Conservation (phyloP, 2,329 filamentous ascomycete genomes). For the Cladophialophora chaetospira region DNA sequence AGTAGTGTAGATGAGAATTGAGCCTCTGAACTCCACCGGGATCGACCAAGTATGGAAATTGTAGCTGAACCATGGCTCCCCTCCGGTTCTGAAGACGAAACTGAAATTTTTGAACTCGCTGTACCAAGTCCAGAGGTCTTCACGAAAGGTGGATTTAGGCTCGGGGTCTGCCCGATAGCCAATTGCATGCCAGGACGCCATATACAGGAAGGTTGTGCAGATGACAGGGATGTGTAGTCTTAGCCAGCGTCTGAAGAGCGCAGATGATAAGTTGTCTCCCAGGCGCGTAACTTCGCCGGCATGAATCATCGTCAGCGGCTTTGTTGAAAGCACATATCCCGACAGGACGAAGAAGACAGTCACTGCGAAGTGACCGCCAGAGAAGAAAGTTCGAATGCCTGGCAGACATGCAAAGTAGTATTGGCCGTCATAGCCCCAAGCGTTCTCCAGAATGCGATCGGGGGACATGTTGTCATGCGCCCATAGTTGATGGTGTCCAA, state of each 20-base stretch:
- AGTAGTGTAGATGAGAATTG: slow-evolving; percentile 62
- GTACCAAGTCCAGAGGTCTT: slow-evolving; percentile 56
- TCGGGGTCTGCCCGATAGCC: slow-evolving; percentile 49
- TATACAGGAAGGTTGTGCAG: slow-evolving; percentile 56
- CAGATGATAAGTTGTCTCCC: slow-evolving; percentile 49
- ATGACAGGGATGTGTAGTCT: slow-evolving; percentile 57
- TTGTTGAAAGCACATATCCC: slow-evolving; percentile 55
- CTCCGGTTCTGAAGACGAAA: slow-evolving; percentile 63
- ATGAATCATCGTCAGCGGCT: slow-evolving; percentile 49
- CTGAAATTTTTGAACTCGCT: slow-evolving; percentile 68
- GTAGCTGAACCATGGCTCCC: slow-evolving; percentile 59
- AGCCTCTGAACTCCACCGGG: slow-evolving; percentile 65
- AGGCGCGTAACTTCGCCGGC: slow-evolving; percentile 43
- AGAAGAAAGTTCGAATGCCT: slow-evolving; percentile 61
- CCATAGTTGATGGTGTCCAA: slow-evolving; percentile 63
- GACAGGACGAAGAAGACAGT: slow-evolving; percentile 57
- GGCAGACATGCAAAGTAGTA: slow-evolving; percentile 58
- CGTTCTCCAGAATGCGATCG: slow-evolving; percentile 53
- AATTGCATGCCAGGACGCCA: slow-evolving; percentile 57
- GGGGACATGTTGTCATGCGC: slow-evolving; percentile 49
- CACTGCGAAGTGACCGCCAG: slow-evolving; percentile 63
- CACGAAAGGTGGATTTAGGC: slow-evolving; percentile 45
- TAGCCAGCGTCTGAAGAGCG: slow-evolving; percentile 55
- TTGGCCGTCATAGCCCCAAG: slow-evolving; percentile 54
- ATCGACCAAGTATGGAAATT: slow-evolving; percentile 67